These are phyloP conservation scores for Pterocarpus macrocarpus DNA, from an alignment of 306 rosid genomes.

Conservation along the genomic window DNA sequence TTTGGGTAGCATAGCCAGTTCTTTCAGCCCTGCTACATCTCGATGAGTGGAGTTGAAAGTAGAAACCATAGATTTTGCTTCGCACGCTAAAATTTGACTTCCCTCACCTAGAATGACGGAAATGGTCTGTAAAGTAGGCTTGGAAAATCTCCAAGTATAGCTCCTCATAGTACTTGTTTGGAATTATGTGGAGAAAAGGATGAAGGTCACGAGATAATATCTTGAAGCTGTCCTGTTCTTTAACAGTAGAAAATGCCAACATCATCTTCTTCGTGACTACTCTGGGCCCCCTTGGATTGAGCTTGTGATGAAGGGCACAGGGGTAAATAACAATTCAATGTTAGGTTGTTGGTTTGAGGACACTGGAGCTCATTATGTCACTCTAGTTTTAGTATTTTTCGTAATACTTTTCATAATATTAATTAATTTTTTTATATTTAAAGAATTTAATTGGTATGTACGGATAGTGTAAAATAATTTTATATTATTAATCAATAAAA, in stretches of 20 bases:
- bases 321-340: not conserved
- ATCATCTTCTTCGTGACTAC: not conserved
- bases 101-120: not conserved
- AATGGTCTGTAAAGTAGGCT: not conserved
- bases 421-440: too few relatives aligned
- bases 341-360: not conserved
- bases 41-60: not conserved
- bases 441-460: too few relatives aligned
- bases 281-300: not conserved
- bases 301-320: not conserved
- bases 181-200: not conserved
- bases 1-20: slow-evolving; percentile 11
- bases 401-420: not conserved
- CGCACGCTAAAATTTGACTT: not conserved
- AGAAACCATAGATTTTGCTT: not conserved
- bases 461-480: too few relatives aligned
- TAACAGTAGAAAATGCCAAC: not conserved
- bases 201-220: not conserved
- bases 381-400: not conserved
- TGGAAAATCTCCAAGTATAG: not conserved
- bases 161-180: not conserved
- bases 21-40: not conserved
- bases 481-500: too few relatives aligned
- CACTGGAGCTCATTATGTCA: not conserved
- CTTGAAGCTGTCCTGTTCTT: not conserved